Percentiles rank a stretch among this genome's conserved stretches.
Evolutionary conservation across 768 basidiomycete genomes (phyloP).

Genomic region (Mycena haematopus): DNA sequence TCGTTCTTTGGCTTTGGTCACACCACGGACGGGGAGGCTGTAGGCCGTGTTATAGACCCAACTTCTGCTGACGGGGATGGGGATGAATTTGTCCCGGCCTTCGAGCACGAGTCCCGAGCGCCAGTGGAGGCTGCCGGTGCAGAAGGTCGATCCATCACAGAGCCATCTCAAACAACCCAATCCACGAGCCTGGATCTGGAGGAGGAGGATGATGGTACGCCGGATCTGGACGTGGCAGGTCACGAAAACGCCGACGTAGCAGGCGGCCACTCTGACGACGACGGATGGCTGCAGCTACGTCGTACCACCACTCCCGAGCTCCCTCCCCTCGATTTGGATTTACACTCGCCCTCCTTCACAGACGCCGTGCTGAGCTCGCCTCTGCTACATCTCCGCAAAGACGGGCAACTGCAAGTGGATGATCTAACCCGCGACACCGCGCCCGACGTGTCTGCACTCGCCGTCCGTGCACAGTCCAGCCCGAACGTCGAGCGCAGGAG

Average conservation of each 20-base stretch:
- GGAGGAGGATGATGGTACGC: no score
- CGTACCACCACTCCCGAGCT: slow-evolving; percentile 10
- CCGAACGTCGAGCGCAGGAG: slow-evolving; percentile 14
- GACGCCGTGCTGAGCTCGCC: slow-evolving; percentile 20
- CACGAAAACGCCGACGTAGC: background rate
- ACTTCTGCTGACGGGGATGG: background rate
- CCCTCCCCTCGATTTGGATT: slow-evolving; percentile 15
- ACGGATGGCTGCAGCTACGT: background rate
- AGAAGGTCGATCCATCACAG: background rate
- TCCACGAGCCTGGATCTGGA: background rate
- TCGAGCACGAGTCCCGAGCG: no score
- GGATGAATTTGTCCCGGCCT: background rate
- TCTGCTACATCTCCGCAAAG: slow-evolving; percentile 1
- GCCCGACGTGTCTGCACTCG: no score
- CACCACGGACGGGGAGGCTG: background rate
- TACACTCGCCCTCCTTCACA: slow-evolving; percentile 17
- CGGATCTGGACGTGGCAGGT: no score
- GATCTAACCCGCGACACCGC: background rate
- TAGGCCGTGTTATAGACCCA: background rate
- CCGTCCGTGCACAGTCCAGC: slow-evolving; percentile 4
- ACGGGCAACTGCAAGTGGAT: background rate
- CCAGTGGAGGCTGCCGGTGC: background rate
- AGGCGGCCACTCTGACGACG: background rate
- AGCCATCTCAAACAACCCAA: background rate
- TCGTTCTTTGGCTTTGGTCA: background rate